These are phyloP conservation scores for Magnaporthales sp. DNA, from an alignment of 2,329 filamentous ascomycete genomes.

Conservation along the genomic window DNA sequence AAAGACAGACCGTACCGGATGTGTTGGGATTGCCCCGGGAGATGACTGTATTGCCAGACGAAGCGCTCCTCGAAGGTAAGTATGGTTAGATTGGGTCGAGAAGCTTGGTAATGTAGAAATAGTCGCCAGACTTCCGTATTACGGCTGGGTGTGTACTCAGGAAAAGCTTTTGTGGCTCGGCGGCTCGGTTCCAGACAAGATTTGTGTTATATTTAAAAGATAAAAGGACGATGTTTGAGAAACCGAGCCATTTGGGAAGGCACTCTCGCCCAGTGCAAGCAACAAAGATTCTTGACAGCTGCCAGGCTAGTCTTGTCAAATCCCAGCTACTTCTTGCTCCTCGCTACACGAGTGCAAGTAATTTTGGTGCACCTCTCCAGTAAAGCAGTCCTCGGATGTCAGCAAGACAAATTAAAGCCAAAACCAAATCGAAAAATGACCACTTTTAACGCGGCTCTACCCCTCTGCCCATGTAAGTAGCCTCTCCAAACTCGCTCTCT, in stretches of 20 bases:
- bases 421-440: no score
- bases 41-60: background rate
- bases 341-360: no score
- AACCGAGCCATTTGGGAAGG: background rate
- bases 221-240: background rate
- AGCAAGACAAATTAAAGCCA: no score
- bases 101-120: background rate
- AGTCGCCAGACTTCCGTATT: no score
- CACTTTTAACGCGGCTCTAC: slow-evolving; percentile 3
- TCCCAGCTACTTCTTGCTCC: background rate
- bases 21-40: background rate
- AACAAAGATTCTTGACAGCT: background rate
- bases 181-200: background rate
- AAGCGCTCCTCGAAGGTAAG: background rate
- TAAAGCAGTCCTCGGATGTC: no score
- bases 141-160: no score
- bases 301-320: background rate
- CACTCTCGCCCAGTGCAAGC: background rate
- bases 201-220: background rate
- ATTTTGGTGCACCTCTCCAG: no score
- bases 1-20: no score
- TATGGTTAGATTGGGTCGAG: no score
- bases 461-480: slow-evolving; percentile 15
- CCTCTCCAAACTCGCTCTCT: slow-evolving; percentile 17
- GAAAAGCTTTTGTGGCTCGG: no score